Base-by-base conservation (phyloP, 2,329 filamentous ascomycete species). In the Xylariaceae sp. region DNA sequence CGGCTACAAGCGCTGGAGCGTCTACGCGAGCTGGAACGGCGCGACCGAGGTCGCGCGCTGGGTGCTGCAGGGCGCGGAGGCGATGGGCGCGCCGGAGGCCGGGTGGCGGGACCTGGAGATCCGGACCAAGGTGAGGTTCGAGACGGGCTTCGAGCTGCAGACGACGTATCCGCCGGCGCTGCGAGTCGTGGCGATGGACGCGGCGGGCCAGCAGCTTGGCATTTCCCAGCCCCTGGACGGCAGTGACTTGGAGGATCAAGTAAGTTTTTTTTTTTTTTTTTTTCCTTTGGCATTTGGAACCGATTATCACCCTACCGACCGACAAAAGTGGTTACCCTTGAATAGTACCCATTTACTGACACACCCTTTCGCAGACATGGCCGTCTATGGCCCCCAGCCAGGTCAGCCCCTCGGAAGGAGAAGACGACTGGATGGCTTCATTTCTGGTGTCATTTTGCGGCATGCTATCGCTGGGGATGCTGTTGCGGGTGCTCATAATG, bases 11-110 rank as follows among this genome's bases (percentile, higher is more conserved):
- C 36, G 39, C 17, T 49, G 46, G 46, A 41, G 31, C 24, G 58
- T 66, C 29, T 72, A 64, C 48, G 64, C 67, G 9, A 69, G 64
- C 28, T 64, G 61, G 61, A 63, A 64, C 38, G 61, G 61, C 3
- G 59, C 57, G 26, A 64, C 61, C 13, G 59, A 62, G 40, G 50
- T 61, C 11, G 43, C 45, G 13, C 38, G 31, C 15, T 64, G 70
- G 70, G 61, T 61, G 26, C 65, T 72, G 29, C 66, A 66, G 47
- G 64, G 61, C 13, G 51, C 60, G 2, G 43, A 54, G 59, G 56
- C 12, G 57, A 6, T 8, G 15, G 11, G 15, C 4, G 18, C 33
- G 33, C 33, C 57, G 4, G 44, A 50, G 11, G 41, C n/a, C 52
- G 51, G 47, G 33, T 39, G 29, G 41, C 43, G 15, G 24, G 49